Evolutionary conservation across 768 basidiomycete species (phyloP), one percentile per base, ranked within the genome.

Genomic region (Tylopilus plumbeoviolaceoides): DNA sequence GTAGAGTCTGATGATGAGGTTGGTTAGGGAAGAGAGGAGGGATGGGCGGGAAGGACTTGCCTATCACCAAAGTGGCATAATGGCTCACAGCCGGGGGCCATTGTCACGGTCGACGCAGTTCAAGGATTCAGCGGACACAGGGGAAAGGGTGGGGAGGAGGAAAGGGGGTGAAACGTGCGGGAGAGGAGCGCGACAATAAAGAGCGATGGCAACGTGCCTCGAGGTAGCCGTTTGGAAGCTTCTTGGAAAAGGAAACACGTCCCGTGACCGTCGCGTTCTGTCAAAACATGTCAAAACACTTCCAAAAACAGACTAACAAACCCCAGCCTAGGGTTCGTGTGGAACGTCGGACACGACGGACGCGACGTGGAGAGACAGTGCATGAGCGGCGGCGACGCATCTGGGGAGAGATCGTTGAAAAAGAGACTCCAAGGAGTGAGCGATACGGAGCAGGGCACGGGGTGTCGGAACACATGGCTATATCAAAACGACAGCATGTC

Each of bases 1-100:
- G 75, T 84, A 93, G 40, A 94, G 79, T 70, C 91, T 89, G 70
- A 36, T 43, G 35, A 43, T 7, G 46, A 15, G n/a, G 11, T 33
- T 46, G 7, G 41, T 35, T 55, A 35, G 55, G 38, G 51, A 39
- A 38, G 18, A 40, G 49, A 55, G 54, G 48, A 30, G 39, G 39
- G 28, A 28, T 54, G 47, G 35, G 45, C 47, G 54, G 53, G 51
- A 40, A 53, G 49, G 56, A 64, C 73, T 50, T 60, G 84, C 89
- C 89, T 87, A 62, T 90, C 88, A 62, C 79, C 79, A 66, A 91
- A 91, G 55, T 82, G 80, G 71, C 87, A 87, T 48, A 91, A 72
- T 7, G 89, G 88, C 73, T 89, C 89, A 69, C 87, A 90, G 58
- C 76, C 55, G 8, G 71, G 65, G 30, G 69, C 56, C 77, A 78